A percentile compares a stretch with the other conserved stretches of the same genome.
phyloP scores from a whole-genome alignment of 2,329 filamentous ascomycete species.

The Cercospora janseana region DNA sequence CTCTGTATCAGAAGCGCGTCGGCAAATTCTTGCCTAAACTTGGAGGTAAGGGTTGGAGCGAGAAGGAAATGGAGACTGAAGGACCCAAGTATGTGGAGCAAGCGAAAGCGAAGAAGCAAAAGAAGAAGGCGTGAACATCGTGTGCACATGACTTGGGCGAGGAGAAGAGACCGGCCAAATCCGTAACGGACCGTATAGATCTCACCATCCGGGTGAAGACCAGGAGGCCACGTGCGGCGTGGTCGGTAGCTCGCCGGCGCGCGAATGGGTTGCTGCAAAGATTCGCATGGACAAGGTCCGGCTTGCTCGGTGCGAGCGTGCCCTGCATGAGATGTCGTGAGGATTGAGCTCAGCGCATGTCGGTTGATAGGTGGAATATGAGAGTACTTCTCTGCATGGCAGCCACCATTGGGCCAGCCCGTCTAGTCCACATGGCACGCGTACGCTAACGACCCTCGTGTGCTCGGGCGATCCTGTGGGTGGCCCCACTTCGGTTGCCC shows the following conservation, averaged over 20 bases:
- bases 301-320: not conserved
- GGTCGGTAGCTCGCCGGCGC: too few species aligned
- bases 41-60: conserved; percentile 35
- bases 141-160: not conserved
- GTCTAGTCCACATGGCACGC: conserved; percentile 5
- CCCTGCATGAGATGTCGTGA: conserved; percentile 1
- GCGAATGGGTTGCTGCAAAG: not conserved
- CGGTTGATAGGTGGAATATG: conserved; percentile 2
- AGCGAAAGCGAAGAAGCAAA: conserved; percentile 12
- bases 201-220: too few species aligned
- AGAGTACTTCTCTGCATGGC: not conserved
- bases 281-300: not conserved
- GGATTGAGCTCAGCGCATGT: not conserved
- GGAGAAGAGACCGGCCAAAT: too few species aligned
- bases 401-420: not conserved
- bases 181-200: too few species aligned
- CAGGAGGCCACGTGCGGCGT: too few species aligned
- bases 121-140: conserved; percentile 4
- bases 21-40: conserved; percentile 74
- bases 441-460: too few species aligned
- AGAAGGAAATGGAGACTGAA: conserved; percentile 29
- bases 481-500: not conserved
- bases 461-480: too few species aligned
- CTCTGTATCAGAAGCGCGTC: conserved; percentile 76
- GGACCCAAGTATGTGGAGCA: conserved; percentile 19